These are phyloP conservation scores for Cyclotella baltica DNA, from an alignment of 108 stramenopile species.

Conservation along the genomic window DNA sequence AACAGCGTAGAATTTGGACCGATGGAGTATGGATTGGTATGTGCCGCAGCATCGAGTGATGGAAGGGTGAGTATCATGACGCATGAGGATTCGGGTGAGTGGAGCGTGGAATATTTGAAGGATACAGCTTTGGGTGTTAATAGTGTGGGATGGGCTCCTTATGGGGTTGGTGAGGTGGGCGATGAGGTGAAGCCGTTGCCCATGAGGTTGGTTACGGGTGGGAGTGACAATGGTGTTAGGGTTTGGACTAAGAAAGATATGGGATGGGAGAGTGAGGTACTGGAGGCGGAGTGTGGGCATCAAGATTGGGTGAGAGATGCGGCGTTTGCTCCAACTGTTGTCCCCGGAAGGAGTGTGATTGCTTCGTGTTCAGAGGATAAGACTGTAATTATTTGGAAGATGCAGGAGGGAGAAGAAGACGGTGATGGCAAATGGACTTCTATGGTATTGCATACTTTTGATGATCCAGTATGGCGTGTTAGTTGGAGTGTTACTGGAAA, in stretches of 20 bases:
- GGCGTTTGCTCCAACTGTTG: constrained; percentile 93
- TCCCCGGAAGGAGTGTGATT: constrained; percentile 90
- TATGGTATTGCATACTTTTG: constrained; percentile 79
- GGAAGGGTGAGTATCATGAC: constrained; percentile 85
- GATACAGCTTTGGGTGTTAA: constrained; percentile 90
- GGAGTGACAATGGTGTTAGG: constrained; percentile 94
- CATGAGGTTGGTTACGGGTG: constrained; percentile 92
- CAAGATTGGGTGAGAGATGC: constrained; percentile 98
- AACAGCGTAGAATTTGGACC: constrained; percentile 90
- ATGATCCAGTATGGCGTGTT: constrained; percentile 97
- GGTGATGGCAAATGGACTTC: constrained; percentile 76
- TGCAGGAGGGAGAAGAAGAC: constrained; percentile 41
- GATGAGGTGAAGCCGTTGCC: constrained; percentile 34
- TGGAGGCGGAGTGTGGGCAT: constrained; percentile 58
- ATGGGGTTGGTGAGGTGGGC: constrained; percentile 52
- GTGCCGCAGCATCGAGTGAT: constrained; percentile 82
- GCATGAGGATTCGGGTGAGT: constrained; percentile 71
- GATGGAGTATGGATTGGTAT: constrained; percentile 85
- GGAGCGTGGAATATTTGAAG: constrained; percentile 78
- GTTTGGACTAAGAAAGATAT: constrained; percentile 79
- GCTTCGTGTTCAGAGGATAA: constrained; percentile 97
- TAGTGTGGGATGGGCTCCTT: constrained; percentile 91
- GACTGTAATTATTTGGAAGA: constrained; percentile 95
- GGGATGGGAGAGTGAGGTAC: constrained; percentile 57
- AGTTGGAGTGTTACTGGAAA: constrained; percentile 98